Evolutionary conservation across 345 rosid species (phyloP), one percentile per base, ranked within the genome.

Genomic region (Jatropha curcas): DNA sequence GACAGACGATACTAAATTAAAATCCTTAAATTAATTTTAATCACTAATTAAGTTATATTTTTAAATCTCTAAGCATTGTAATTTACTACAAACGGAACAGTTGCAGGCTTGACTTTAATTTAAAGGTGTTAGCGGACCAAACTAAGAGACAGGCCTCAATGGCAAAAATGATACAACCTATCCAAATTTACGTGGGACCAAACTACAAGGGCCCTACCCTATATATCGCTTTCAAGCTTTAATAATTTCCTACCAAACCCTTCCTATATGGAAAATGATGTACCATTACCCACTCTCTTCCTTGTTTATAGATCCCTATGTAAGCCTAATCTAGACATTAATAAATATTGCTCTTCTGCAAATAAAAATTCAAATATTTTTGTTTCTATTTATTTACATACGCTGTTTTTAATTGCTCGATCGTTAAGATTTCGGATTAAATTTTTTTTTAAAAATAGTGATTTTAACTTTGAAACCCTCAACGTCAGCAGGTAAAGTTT

Each of bases 41-140:
- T n/a, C n/a, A 41, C 51, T 46, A 46, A 2, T 46, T 46, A 14
- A 14, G 51, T 0, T n/a, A n/a, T n/a, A 5, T 14, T 12, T 46
- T 12, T 46, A 2, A 46, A 46, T 14, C 0, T 46, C 13, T 46
- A 46, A 48, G 7, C 22, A 19, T 48, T 48, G 52, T 48, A 48
- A 48, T 19, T 31, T 2, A 6, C 64, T 1, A 16, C 0, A 11
- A 46, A 9, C n/a, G 34, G 14, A 61, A n/a, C 28, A 17, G 30
- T 28, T 31, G 17, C 17, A 65, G 71, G 50, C 65, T 64, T 48
- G 75, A 70, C 71, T 70, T 70, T 76, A 55, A 39, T 33, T 31
- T 43, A 53, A 66, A 19, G 75, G 16, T 16, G 69, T 67, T 77
- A 67, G 70, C 70, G 51, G 59, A 77, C 70, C 66, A 61, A 60